phyloP scores from a whole-genome alignment of 2,329 filamentous ascomycete genomes.

The Phaeosphaeriaceae sp. region DNA sequence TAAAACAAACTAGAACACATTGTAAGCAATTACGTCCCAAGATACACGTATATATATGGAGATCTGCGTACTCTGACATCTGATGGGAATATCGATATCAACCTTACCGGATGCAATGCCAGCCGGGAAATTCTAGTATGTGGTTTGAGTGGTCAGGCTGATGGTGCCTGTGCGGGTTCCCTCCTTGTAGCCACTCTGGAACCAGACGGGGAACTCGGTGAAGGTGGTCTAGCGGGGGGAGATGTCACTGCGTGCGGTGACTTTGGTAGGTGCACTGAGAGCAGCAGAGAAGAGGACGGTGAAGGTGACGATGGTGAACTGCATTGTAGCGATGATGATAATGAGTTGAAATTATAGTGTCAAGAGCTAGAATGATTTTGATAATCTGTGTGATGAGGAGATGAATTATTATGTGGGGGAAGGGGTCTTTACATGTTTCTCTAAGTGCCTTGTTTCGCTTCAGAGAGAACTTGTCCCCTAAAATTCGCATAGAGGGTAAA shows the following conservation, averaged over 20 bases:
- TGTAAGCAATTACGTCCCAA: background rate
- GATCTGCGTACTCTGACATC: conserved; percentile 5
- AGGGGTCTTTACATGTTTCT: background rate
- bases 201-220: conserved; percentile 1
- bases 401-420: too few relatives aligned
- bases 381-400: too few relatives aligned
- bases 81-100: background rate
- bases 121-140: background rate
- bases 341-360: background rate
- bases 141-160: background rate
- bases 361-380: too few relatives aligned
- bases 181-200: background rate
- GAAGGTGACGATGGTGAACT: conserved; percentile 2
- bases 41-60: background rate
- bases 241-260: background rate
- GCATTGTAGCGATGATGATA: conserved; percentile 1
- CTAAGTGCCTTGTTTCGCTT: background rate
- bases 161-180: conserved; percentile 1
- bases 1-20: background rate
- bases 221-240: conserved; percentile 5
- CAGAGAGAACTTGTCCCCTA: too few relatives aligned
- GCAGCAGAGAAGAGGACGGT: background rate
- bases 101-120: conserved; percentile 2
- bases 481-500: background rate
- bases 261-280: background rate